Conservation (phyloP, 805 yeast genomes). For the Yarrowia bubula region DNA sequence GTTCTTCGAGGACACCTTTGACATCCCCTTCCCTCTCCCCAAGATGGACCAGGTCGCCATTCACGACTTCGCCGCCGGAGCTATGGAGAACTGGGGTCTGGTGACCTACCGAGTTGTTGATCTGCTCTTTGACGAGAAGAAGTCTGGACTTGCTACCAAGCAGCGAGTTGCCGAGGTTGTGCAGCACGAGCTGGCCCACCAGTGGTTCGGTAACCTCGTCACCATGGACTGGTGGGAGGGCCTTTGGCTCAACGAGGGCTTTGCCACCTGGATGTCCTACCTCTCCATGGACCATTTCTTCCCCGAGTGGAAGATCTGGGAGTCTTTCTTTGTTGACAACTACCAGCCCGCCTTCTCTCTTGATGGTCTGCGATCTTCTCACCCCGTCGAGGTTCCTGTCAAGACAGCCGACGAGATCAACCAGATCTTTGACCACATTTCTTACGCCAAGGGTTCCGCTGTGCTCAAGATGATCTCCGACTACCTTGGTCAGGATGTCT, state of each 20-base stretch:
- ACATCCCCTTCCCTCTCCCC: slow-evolving; percentile 73
- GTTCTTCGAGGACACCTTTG: slow-evolving; percentile 65
- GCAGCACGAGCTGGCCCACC: slow-evolving; percentile 84
- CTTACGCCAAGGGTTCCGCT: slow-evolving; percentile 79
- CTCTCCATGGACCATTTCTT: slow-evolving; percentile 63
- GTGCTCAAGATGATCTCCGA: slow-evolving; percentile 73
- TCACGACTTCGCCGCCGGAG: slow-evolving; percentile 77
- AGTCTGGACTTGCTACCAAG: slow-evolving; percentile 57
- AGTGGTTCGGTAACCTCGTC: slow-evolving; percentile 87
- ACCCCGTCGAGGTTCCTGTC: slow-evolving; percentile 83
- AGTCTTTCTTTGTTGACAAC: slow-evolving; percentile 73
- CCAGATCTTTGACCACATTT: slow-evolving; percentile 78
- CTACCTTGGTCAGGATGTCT: slow-evolving; percentile 64
- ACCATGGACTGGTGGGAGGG: slow-evolving; percentile 96
- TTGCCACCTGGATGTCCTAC: slow-evolving; percentile 84
- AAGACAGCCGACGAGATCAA: slow-evolving; percentile 73
- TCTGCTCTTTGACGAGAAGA: slow-evolving; percentile 64
- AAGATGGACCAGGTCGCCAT: slow-evolving; percentile 78
- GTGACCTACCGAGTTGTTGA: slow-evolving; percentile 66
- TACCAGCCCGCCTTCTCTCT: slow-evolving; percentile 71
- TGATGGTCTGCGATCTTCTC: slow-evolving; percentile 70
- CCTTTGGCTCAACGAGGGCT: slow-evolving; percentile 85
- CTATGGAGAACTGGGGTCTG: slow-evolving; percentile 91
- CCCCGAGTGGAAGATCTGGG: slow-evolving; percentile 81
- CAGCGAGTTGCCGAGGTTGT: slow-evolving; percentile 79